A percentile compares a stretch with the other conserved stretches of the same genome.
phyloP scores from a whole-genome alignment of 2,329 filamentous ascomycete genomes.

The Aureobasidium melanogenum region DNA sequence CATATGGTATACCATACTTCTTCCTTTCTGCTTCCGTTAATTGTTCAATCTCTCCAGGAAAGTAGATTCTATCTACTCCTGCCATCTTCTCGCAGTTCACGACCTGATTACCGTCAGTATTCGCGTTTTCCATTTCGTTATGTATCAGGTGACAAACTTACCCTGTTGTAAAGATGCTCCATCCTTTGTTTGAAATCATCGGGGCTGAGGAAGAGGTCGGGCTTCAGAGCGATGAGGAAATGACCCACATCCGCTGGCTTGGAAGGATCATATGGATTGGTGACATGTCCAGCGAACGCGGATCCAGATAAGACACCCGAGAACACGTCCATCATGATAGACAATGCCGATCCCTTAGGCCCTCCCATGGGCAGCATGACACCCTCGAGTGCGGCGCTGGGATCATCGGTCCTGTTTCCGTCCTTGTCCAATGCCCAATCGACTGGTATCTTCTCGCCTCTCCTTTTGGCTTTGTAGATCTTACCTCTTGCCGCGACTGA shows the following conservation, averaged over 20 bases:
- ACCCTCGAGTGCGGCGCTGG: slow-evolving; percentile 59
- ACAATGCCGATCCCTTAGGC: slow-evolving; percentile 67
- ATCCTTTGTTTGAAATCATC: slow-evolving; percentile 35
- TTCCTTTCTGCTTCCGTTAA: slow-evolving; percentile 35
- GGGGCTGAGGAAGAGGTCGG: slow-evolving; percentile 28
- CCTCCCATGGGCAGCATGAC: slow-evolving; percentile 84
- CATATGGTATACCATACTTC: slow-evolving; percentile 40
- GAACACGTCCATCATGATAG: slow-evolving; percentile 86
- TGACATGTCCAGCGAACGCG: slow-evolving; percentile 70
- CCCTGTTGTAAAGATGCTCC: slow-evolving; percentile 48
- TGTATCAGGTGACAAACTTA: background rate
- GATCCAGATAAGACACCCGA: slow-evolving; percentile 69
- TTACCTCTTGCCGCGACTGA: slow-evolving; percentile 58
- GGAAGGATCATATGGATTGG: slow-evolving; percentile 59
- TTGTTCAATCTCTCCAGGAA: slow-evolving; percentile 50
- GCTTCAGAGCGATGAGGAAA: slow-evolving; percentile 28
- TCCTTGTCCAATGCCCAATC: slow-evolving; percentile 68
- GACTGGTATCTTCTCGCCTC: slow-evolving; percentile 55
- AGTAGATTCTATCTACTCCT: slow-evolving; percentile 48
- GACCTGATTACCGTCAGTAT: slow-evolving; percentile 23
- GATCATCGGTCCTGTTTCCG: slow-evolving; percentile 49
- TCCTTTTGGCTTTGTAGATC: slow-evolving; percentile 57
- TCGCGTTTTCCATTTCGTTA: background rate
- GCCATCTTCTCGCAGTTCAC: slow-evolving; percentile 43
- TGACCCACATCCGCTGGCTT: slow-evolving; percentile 37